phyloP scores from a whole-genome alignment of 1,139 yeast genomes.

The Kurtzmaniella quercitrusa region DNA sequence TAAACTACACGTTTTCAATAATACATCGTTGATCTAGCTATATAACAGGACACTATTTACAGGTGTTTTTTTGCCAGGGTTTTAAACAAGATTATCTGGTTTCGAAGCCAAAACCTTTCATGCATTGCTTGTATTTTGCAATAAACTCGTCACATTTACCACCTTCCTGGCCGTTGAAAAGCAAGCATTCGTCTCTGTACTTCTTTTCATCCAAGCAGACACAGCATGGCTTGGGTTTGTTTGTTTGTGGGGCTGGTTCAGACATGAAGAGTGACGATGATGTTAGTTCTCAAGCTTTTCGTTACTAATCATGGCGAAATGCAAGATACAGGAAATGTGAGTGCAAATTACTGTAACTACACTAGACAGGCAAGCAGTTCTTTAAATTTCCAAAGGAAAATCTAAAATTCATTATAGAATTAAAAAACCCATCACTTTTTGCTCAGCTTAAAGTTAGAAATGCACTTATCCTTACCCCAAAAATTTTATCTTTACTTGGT shows the following conservation, averaged over 20 bases:
- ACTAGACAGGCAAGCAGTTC: too few species aligned
- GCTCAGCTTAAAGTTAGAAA: too few species aligned
- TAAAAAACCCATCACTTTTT: too few species aligned
- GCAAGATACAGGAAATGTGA: neutral
- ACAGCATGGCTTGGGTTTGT: slow-evolving; percentile 92
- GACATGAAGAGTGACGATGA: too few species aligned
- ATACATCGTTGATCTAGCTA: neutral
- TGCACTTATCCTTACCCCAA: too few species aligned
- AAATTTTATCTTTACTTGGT: too few species aligned
- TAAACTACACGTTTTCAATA: neutral
- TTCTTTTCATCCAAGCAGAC: slow-evolving; percentile 88
- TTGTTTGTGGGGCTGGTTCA: slow-evolving; percentile 6
- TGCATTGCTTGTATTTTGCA: slow-evolving; percentile 71
- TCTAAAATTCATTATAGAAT: too few species aligned
- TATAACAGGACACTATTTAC: neutral
- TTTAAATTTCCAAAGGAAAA: too few species aligned
- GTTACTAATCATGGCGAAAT: neutral
- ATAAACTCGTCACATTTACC: slow-evolving; percentile 78
- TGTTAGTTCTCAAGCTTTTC: too few species aligned
- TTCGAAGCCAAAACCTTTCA: slow-evolving; percentile 87
- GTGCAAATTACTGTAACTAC: neutral
- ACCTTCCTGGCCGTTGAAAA: slow-evolving; percentile 77
- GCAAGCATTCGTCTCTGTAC: slow-evolving; percentile 79
- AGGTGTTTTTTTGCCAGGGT: too few species aligned
- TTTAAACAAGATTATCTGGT: slow-evolving; percentile 11